Conservation (phyloP, 371 early-diverging fungal genomes). For the Polyrhizophydium stewartii region DNA sequence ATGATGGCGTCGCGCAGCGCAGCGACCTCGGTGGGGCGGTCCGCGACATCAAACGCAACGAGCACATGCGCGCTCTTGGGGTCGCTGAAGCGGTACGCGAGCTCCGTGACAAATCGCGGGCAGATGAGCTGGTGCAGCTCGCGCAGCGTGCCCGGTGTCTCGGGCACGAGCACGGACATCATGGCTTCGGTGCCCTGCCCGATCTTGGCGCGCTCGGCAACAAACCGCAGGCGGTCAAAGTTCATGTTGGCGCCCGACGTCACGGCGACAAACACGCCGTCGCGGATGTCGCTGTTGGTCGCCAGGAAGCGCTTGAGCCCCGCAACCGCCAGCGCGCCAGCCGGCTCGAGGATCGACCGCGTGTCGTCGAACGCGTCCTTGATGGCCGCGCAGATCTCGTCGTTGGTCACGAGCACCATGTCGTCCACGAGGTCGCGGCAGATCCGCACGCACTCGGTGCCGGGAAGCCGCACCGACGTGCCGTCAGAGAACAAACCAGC, state of each 20-base stretch:
- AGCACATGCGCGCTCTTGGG: slow-evolving; percentile 72
- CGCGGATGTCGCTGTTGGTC: slow-evolving; percentile 12
- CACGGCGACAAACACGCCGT: slow-evolving; percentile 65
- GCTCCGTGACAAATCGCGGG: slow-evolving; percentile 68
- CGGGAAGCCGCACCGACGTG: slow-evolving; percentile 84
- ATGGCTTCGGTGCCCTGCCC: slow-evolving; percentile 86
- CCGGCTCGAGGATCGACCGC: slow-evolving; percentile 86
- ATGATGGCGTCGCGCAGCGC: slow-evolving; percentile 65
- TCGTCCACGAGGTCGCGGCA: slow-evolving; percentile 54
- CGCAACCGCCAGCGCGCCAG: slow-evolving; percentile 84
- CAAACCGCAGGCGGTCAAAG: slow-evolving; percentile 82
- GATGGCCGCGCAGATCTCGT: slow-evolving; percentile 89
- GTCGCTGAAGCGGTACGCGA: slow-evolving; percentile 84
- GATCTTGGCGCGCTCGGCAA: slow-evolving; percentile 84
- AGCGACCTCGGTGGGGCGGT: slow-evolving; percentile 72
- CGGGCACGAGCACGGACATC: slow-evolving; percentile 78
- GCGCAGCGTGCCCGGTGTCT: slow-evolving; percentile 73
- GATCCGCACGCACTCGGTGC: slow-evolving; percentile 75
- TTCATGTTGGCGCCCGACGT: slow-evolving; percentile 94
- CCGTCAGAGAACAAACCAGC: slow-evolving; percentile 96
- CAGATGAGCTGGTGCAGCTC: slow-evolving; percentile 32
- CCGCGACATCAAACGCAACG: slow-evolving; percentile 78
- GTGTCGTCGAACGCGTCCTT: slow-evolving; percentile 61
- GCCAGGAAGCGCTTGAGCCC: slow-evolving; percentile 76
- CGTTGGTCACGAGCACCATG: slow-evolving; percentile 80